phyloP scores from a whole-genome alignment of 805 yeast species.

The Nakazawaea pomicola region DNA sequence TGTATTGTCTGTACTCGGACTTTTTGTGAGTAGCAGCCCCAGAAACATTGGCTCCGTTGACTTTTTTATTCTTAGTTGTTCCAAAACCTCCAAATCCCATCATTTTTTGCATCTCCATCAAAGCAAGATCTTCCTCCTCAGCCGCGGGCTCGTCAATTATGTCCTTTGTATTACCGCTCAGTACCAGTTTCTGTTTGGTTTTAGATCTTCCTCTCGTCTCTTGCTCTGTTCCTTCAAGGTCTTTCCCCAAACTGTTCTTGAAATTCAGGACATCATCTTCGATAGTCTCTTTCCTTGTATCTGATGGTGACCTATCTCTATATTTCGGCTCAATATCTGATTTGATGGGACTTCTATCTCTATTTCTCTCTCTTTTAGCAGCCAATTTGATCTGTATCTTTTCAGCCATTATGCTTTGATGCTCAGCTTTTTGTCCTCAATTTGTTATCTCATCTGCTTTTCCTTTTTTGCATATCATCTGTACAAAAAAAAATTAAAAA shows the following conservation, averaged over 20 bases:
- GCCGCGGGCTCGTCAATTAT: background rate
- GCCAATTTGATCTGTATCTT: background rate
- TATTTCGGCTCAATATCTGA: background rate
- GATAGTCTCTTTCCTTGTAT: background rate
- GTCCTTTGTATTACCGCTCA: too few species aligned
- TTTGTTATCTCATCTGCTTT: background rate
- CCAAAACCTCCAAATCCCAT: constrained; percentile 59
- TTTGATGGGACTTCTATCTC: constrained; percentile 1
- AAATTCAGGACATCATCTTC: background rate
- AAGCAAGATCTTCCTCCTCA: background rate
- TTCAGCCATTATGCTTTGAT: background rate
- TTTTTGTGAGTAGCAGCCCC: constrained; percentile 36
- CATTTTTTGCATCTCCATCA: constrained; percentile 31
- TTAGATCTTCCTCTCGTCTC: background rate
- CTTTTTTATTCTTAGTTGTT: constrained; percentile 53
- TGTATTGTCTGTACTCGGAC: constrained; percentile 52
- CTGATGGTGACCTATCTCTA: background rate
- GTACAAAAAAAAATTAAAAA: background rate
- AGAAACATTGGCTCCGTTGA: constrained; percentile 39
- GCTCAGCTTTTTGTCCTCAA: background rate
- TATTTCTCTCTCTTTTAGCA: too few species aligned
- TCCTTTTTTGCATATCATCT: background rate
- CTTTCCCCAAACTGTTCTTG: background rate
- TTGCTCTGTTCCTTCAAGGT: background rate
- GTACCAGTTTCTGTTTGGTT: too few species aligned